A percentile compares a stretch with the other conserved stretches of the same genome.
Conservation (phyloP, 257 asterid genomes). For the Ilex aquifolium region DNA sequence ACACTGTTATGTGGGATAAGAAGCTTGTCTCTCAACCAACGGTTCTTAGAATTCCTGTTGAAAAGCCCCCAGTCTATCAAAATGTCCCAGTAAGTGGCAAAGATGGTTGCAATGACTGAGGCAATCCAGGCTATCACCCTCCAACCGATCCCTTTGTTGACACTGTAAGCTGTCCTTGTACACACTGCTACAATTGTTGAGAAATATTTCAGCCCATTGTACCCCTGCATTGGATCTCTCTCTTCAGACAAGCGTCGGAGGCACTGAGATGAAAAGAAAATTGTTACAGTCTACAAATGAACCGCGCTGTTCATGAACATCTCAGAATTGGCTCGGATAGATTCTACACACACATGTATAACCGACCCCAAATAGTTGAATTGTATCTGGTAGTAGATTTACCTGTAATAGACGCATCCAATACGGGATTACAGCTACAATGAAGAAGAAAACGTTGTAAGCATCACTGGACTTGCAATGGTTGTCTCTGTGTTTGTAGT, state of each 20-base stretch:
- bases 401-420: constrained; percentile 53
- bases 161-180: constrained; percentile 39
- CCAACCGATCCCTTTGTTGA: constrained; percentile 28
- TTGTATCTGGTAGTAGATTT: not conserved
- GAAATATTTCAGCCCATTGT: constrained; percentile 45
- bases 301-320: not conserved
- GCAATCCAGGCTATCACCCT: constrained; percentile 28
- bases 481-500: constrained; percentile 34
- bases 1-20: constrained; percentile 41
- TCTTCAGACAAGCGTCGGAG: constrained; percentile 45
- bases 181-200: constrained; percentile 42
- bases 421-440: constrained; percentile 44
- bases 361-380: too few species aligned
- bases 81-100: constrained; percentile 51
- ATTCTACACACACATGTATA: too few species aligned
- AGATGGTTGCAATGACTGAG: constrained; percentile 34
- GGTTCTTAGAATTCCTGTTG: constrained; percentile 36
- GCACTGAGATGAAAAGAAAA: constrained; percentile 27
- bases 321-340: not conserved
- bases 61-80: constrained; percentile 63
- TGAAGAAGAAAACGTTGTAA: constrained; percentile 38
- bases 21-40: constrained; percentile 59
- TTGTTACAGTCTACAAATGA: not conserved
- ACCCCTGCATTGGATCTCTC: constrained; percentile 43
- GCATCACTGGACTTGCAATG: constrained; percentile 28